Evolutionary conservation across 208 protist genomes (phyloP).

Genomic region (Porcisia deanei): DNA sequence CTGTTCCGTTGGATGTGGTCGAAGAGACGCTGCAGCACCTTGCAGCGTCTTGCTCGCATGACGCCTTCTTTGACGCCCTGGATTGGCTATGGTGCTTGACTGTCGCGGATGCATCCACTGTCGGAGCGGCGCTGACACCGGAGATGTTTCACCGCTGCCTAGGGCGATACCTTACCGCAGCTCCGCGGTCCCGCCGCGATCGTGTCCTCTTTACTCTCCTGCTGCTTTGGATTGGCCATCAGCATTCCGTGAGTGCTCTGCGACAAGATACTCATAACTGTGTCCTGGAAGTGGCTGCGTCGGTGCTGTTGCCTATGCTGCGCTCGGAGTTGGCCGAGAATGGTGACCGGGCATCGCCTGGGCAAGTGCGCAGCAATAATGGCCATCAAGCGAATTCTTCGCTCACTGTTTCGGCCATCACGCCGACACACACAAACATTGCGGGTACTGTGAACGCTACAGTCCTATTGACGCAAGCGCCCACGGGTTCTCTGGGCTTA

Average conservation of each 20-base stretch:
- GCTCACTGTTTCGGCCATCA: slow-evolving; percentile 28
- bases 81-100: slow-evolving; percentile 76
- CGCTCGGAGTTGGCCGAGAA: slow-evolving; percentile 28
- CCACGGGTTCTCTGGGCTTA: neutral
- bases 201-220: slow-evolving; percentile 68
- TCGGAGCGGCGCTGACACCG: slow-evolving; percentile 39
- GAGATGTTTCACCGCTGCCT: slow-evolving; percentile 38
- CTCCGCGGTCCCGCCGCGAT: slow-evolving; percentile 66
- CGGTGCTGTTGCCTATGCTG: slow-evolving; percentile 47
- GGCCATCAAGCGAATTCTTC: neutral
- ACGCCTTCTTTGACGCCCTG: slow-evolving; percentile 64
- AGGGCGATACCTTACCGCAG: slow-evolving; percentile 49
- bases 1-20: slow-evolving; percentile 34
- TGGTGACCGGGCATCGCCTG: neutral
- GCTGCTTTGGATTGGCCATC: slow-evolving; percentile 63
- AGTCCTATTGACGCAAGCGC: slow-evolving; percentile 10
- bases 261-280: slow-evolving; percentile 29
- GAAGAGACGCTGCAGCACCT: slow-evolving; percentile 40
- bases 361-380: neutral
- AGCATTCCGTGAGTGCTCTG: slow-evolving; percentile 41
- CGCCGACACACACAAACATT: slow-evolving; percentile 12
- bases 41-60: slow-evolving; percentile 43
- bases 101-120: slow-evolving; percentile 39
- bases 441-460: slow-evolving; percentile 13
- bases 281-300: slow-evolving; percentile 38